Base-by-base conservation (phyloP, 108 stramenopile genomes). In the Craspedostauros australis region DNA sequence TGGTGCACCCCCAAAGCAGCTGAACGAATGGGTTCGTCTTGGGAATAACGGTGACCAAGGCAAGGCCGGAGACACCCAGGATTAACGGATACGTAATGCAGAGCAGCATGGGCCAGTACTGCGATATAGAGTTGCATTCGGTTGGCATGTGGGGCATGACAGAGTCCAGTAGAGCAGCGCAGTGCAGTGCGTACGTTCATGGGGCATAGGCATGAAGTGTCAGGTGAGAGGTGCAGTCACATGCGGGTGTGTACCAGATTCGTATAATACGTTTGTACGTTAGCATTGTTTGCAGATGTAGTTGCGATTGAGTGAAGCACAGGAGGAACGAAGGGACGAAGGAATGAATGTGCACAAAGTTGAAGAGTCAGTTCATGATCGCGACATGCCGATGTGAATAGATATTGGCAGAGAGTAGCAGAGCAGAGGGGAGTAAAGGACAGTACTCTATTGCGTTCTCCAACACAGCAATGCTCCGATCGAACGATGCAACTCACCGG, bases 81-180 rank as follows among this genome's bases (percentile, higher is more conserved):
- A 96, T 91, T 33, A 96, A 70, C 8, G 88, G 88, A 57, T 84
- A 93, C 0, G 95, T 96, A 1, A 96, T 63, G 46, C 67, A 79
- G 19, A 86, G 34, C 0, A 89, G 73, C 78, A 96, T 84, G n/a
- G 95, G 91, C 95, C 95, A 96, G 52, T 81, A 96, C 19, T 52
- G 20, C 4, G 4, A 40, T 5, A n/a, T n/a, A n/a, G n/a, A n/a
- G n/a, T n/a, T n/a, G n/a, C n/a, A n/a, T n/a, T n/a, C n/a, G 18
- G 24, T 19, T 36, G 31, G 27, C 21, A 3, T 5, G 26, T 8
- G 43, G 7, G n/a, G 7, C 8, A 7, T 14, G 7, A 15, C 8
- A 7, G 7, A 44, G 19, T 8, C 43, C 43, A 18, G 7, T 44
- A 15, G n/a, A 19, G 8, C 19, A 19, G 8, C n/a, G 14, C 43